Base-by-base conservation (phyloP, 148 eudicot species). In the Chenopodium suecicum region DNA sequence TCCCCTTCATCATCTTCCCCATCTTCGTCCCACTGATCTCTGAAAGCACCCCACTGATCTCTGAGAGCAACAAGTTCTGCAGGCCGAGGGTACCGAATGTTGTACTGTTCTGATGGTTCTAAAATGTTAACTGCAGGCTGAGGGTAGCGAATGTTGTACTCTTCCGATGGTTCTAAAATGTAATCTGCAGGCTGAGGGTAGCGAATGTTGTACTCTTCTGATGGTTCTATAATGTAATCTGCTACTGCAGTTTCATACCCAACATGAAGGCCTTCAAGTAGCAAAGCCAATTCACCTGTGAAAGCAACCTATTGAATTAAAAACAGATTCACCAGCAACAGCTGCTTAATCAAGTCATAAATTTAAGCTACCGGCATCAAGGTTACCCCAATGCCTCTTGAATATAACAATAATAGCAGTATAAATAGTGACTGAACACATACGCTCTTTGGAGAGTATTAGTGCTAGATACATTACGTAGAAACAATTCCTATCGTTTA, bases 191-290 rank as follows among this genome's bases (percentile, higher is more conserved):
- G 37, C 37, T 34, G 37, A 34, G 37, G 37, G 74, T 62, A 63
- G 78, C 65, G 46, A 41, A 71, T 19, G 86, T 92, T 37, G 87
- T 84, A 34, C 76, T 86, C 90, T 19, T 89, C 89, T 31, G 79
- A 88, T 54, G 94, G 87, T 58, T 89, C 97, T 22, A 92, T 88
- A 8, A 91, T 85, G 80, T 89, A 93, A 86, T 95, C 98, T 85
- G 91, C 97, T 80, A 95, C 82, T 29, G 91, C 83, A 75, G 95
- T 87, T 71, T 95, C 95, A 71, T 90, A 92, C 20, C 98, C 98
- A 67, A 90, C 87, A 71, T 88, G 91, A 48, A 95, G 89, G 77
- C 98, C 97, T 90, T 93, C 97, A 72, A 93, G 90, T 27, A 93
- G 90, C 85, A 93, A 89, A 63, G 91, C 92, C 90, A 93, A 76